Base-by-base conservation (phyloP, 177 flowering plant species). In the Vitis hybrid region DNA sequence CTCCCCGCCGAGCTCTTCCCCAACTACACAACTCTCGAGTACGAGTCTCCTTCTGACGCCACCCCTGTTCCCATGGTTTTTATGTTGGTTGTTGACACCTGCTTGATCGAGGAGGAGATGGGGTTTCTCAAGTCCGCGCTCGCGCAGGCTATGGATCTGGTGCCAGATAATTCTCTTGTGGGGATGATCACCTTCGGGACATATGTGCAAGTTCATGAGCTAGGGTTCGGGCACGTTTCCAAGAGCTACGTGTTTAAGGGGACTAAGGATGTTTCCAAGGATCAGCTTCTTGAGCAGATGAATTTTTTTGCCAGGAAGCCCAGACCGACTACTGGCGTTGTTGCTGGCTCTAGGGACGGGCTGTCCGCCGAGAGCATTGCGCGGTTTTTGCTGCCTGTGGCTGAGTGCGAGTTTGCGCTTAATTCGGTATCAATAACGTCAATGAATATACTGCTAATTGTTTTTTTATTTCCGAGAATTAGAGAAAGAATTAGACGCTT, bases 1-100 rank as follows among this genome's bases (percentile, higher is more conserved):
- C 84, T 94, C 45, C 98, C 98, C 0, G 95, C 89, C n/a, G 97
- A 92, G 89, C 92, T 94, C 59, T 93, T 86, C 76, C 87, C 96
- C 5, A 89, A 91, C 78, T 91, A 82, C 79, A 88, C 99, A 3
- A 93, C 99, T 20, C 80, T 94, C 65, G 99, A 93, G 73, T 94
- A 94, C 67, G 84, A 84, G 51, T 51, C 84, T 3, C 75, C 81
- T 1, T 19, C 70, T 3, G 72, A 70, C 14, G 20, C 62, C 2
- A 7, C 79, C 1, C 15, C 79, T 8, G 13, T 74, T 2, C 88
- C 91, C 2, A 83, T 89, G 3, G 94, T 91, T 8, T 90, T 87
- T 72, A 64, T 94, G 49, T 93, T 94, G 69, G 93, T 95, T 11
- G 78, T 95, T 12, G 99, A 95, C 70, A 89, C 89, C 18, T 93